Evolutionary conservation across 2,329 filamentous ascomycete species (phyloP).

Genomic region (Talaromyces sp.): DNA sequence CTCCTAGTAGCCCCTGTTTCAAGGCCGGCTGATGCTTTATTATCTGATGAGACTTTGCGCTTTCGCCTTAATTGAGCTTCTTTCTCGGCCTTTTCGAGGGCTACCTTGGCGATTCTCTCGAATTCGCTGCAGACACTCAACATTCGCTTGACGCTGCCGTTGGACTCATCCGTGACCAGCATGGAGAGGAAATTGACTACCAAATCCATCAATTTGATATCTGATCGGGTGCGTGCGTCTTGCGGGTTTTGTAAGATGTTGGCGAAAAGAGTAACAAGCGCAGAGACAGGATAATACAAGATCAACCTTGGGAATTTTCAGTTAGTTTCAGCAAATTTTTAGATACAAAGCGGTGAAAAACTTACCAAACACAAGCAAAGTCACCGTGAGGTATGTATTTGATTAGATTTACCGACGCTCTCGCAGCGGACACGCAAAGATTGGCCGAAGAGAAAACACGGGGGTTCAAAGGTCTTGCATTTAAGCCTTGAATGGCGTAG

Average conservation of each 20-base stretch:
- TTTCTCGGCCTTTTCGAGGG: slow-evolving; percentile 86
- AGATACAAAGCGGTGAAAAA: slow-evolving; percentile 12
- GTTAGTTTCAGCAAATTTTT: slow-evolving; percentile 11
- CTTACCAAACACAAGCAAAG: slow-evolving; percentile 89
- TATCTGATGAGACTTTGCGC: slow-evolving; percentile 58
- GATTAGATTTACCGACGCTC: slow-evolving; percentile 87
- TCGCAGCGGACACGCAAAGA: slow-evolving; percentile 84
- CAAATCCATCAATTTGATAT: slow-evolving; percentile 84
- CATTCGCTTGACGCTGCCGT: slow-evolving; percentile 89
- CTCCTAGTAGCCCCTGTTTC: slow-evolving; percentile 12
- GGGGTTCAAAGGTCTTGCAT: slow-evolving; percentile 84
- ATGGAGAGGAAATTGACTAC: slow-evolving; percentile 90
- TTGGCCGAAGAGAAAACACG: slow-evolving; percentile 91
- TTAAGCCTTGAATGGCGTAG: slow-evolving; percentile 90
- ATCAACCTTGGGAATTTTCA: slow-evolving; percentile 60
- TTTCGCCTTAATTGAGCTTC: slow-evolving; percentile 77
- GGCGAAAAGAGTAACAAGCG: slow-evolving; percentile 89
- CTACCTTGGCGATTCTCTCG: slow-evolving; percentile 83
- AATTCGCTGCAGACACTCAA: slow-evolving; percentile 93
- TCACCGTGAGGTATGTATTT: slow-evolving; percentile 97
- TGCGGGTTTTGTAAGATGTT: slow-evolving; percentile 95
- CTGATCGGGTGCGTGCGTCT: slow-evolving; percentile 79
- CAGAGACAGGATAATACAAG: slow-evolving; percentile 92
- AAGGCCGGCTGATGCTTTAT: neutral
- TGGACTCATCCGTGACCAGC: slow-evolving; percentile 82